These are phyloP conservation scores for Starmera amethionina DNA, from an alignment of 805 yeast genomes.

Conservation along the genomic window DNA sequence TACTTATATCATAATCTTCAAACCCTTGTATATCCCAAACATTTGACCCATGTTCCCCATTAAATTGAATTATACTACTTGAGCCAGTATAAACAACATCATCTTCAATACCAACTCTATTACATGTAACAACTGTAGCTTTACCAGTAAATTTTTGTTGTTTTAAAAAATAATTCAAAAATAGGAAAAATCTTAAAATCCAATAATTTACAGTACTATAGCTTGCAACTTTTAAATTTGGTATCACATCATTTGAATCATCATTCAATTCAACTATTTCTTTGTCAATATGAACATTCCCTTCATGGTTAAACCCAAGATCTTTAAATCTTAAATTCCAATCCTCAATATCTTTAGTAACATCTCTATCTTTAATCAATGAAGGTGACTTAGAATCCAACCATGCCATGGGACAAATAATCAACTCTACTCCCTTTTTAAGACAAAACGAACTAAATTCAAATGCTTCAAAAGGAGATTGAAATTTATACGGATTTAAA, in stretches of 20 bases:
- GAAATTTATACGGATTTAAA: conserved; percentile 75
- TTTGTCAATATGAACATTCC: conserved; percentile 8
- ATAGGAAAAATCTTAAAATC: conserved; percentile 62
- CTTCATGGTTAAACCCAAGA: conserved; percentile 7
- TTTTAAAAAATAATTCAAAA: conserved; percentile 27
- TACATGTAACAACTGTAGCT: conserved; percentile 44
- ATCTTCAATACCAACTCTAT: conserved; percentile 73
- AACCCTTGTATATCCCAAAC: conserved; percentile 10
- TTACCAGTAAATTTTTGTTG: conserved; percentile 7
- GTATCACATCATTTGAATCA: conserved; percentile 14
- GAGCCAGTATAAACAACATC: conserved; percentile 62
- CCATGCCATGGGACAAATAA: conserved; percentile 87
- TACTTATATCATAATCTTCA: conserved; percentile 27
- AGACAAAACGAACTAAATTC: conserved; percentile 58
- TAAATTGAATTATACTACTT: conserved; percentile 44
- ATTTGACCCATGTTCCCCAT: conserved; percentile 22
- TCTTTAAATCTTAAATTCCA: conserved; percentile 8
- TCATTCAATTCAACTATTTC: conserved; percentile 1
- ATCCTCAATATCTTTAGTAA: conserved; percentile 9
- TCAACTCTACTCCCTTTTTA: conserved; percentile 37
- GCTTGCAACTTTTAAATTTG: conserved; percentile 30
- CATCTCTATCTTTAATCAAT: conserved; percentile 13
- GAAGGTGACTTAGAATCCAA: conserved; percentile 40
- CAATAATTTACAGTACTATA: conserved; percentile 56
- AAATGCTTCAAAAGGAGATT: conserved; percentile 64